Evolutionary conservation across 768 basidiomycete genomes (phyloP), one percentile per base, ranked within the genome.

Genomic region (Aureoboletus auriporus): DNA sequence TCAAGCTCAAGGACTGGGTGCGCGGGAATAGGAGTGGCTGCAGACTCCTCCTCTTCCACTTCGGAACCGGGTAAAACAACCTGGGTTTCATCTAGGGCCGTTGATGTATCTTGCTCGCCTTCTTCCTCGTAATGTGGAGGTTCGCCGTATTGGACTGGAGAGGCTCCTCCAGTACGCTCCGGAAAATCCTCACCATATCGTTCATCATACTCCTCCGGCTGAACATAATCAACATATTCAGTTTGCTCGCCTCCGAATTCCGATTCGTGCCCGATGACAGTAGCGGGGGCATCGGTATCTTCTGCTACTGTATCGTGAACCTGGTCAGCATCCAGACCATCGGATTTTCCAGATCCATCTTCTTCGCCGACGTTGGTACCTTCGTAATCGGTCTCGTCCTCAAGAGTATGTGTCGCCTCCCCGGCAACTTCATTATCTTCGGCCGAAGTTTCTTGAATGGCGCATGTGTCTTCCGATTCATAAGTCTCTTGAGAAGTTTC

Each of bases 151-250:
- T 55, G 59, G 8, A 41, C 28, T 17, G 46, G 42, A 20, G 49
- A 38, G 5, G 47, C 50, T 1, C 49, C 60, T 8, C 56, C 62
- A 0, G 59, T 52, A 31, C 59, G 62, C 40, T 73, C 71, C 0
- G 58, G 57, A 11, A 68, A 58, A 27, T 64, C 67, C 27, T 71
- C 73, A 20, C 65, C 67, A 27, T 65, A 69, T 36, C 52, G 59
- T 31, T 69, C 68, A 23, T 70, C 67, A 46, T 69, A 67, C 20
- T 72, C 73, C 42, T 63, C 68, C 3, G 55, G 48, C 26, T 70
- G 64, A 39, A 55, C 58, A 37, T 65, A 59, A 29, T 71, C 67
- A 16, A 61, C 36, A 39, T 70, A 69, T 44, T 68, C 69, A 6
- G 62, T 56, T 10, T 63, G 67, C 36, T 72, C 69, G 39, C 57